Evolutionary conservation across 1,284 basidiomycete species (phyloP), one percentile per base, ranked within the genome.

Genomic region (Cerrena zonata): DNA sequence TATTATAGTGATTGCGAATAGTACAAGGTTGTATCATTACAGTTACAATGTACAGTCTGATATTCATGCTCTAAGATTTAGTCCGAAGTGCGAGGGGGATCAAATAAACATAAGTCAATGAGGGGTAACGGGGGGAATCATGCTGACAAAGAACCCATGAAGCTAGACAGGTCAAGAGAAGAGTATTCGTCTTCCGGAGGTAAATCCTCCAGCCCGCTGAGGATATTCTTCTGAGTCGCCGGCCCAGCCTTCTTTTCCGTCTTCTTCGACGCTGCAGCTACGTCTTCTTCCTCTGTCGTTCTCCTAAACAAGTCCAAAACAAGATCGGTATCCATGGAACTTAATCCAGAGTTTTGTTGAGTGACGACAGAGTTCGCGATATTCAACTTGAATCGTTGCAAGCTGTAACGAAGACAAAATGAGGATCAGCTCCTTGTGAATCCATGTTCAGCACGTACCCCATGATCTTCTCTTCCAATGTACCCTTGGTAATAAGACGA

Each of bases 391-490:
- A 99, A 99, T 47, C 94, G 88, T 79, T 99, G 96, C 58, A 48
- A 37, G 5, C 42, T n/a, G 24, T 45, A 55, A 38, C 27, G 44
- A 44, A 53, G 27, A 43, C 34, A 38, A 48, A 24, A 25, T 21
- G 19, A 19, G 39, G 13, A 37, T 34, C 53, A n/a, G 23, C 3
- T 38, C 10, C 5, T 52, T 13, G 48, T 23, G 24, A 41, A 30
- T 27, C 49, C 19, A 66, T 85, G 55, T 62, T 25, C 19, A 42
- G 36, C 27, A 67, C 88, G 56, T 65, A 94, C 91, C 96, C 96
- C 96, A 99, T 99, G 62, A 99, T 99, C 72, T 98, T 98, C 68
- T 99, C 95, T 69, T 99, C 96, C 48, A 99, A 70, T 0, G 96
- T 99, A 25, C 94, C 95, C 63, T 94, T 89, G 12, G 94, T 99